Base-by-base conservation (phyloP, 345 rosid species). In the Arabidopsis arenosa region DNA sequence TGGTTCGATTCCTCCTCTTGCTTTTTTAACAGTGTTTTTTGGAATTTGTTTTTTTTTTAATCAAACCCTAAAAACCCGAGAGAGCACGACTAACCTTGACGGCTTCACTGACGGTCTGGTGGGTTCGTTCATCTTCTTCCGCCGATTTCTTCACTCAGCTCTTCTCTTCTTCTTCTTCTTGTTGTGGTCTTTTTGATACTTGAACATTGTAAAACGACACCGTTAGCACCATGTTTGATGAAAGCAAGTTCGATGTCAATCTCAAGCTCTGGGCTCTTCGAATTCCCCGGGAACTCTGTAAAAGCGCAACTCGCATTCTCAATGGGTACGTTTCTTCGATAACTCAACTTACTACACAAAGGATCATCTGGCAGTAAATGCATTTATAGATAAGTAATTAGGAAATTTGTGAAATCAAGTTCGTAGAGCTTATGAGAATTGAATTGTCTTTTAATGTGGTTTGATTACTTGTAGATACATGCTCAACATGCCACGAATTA, bases 221-320 rank as follows among this genome's bases (percentile, higher is more conserved):
- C 14, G 37, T 35, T 4, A 30, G 17, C 55, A 72, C 41, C 49
- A 84, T 86, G 92, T 61, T 92, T 62, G 97, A 94, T 62, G 92
- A 89, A 77, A 90, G 86, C 56, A 85, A 86, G 80, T 92, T 92
- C 59, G 91, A 89, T 62, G 91, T 89, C 60, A 66, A 83, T 53
- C 76, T 92, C 54, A 84, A 87, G 54, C 70, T 94, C 45, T 84
- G 89, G 88, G 98, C 97, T 51, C 88, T 94, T 59, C 80, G 91
- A 75, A 85, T 94, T 49, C 98, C 97, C 15, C 90, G 97, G 28
- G 89, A 94, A 61, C 84, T 85, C 36, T 94, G 97, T 84, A 88
- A 81, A 76, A 75, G 36, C 15, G 90, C 82, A 45, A 83, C 87
- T 74, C 84, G 86, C 51, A 67, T 87, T 12, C 89, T 94, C 17